These are phyloP conservation scores for Neurospora sp. DNA, from an alignment of 495 filamentous ascomycete genomes.

Conservation along the genomic window DNA sequence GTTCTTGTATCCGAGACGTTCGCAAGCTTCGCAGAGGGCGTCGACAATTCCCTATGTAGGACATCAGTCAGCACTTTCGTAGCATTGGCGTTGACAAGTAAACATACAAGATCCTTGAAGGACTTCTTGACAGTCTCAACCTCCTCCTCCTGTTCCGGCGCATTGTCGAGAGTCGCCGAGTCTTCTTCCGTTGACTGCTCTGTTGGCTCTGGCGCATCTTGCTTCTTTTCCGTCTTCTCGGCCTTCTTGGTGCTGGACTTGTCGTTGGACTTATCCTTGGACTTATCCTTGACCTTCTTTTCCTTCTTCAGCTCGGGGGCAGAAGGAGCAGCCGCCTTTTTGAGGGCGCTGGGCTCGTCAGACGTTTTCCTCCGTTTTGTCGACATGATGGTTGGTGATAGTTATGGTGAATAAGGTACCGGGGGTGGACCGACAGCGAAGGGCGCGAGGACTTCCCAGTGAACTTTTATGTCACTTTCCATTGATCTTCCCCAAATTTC, in stretches of 20 bases:
- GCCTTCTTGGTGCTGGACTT: background rate
- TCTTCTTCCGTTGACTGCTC: conserved; percentile 3
- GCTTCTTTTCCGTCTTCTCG: conserved; percentile 1
- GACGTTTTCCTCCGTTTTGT: conserved; percentile 20
- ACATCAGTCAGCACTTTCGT: background rate
- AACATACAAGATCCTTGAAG: conserved; percentile 59
- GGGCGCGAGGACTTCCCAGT: background rate
- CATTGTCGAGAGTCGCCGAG: conserved; percentile 11
- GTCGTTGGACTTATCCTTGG: background rate
- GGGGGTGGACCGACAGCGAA: background rate
- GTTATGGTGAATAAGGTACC: background rate
- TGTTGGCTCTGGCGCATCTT: background rate
- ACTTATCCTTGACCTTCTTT: background rate
- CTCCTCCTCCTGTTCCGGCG: conserved; percentile 5
- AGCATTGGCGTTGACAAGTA: background rate
- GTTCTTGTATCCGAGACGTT: conserved; percentile 64
- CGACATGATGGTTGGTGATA: conserved; percentile 11
- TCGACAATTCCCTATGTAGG: conserved; percentile 60
- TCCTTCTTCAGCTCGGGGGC: conserved; percentile 1
- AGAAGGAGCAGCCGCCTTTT: background rate
- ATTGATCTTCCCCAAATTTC: conserved; percentile 1
- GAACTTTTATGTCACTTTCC: background rate
- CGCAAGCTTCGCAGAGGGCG: conserved; percentile 78
- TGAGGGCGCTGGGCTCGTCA: conserved; percentile 1
- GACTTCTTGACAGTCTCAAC: conserved; percentile 41